A percentile compares a stretch with the other conserved stretches of the same genome.
phyloP scores from a whole-genome alignment of 2,329 filamentous ascomycete species.

The Elsinoe australis region DNA sequence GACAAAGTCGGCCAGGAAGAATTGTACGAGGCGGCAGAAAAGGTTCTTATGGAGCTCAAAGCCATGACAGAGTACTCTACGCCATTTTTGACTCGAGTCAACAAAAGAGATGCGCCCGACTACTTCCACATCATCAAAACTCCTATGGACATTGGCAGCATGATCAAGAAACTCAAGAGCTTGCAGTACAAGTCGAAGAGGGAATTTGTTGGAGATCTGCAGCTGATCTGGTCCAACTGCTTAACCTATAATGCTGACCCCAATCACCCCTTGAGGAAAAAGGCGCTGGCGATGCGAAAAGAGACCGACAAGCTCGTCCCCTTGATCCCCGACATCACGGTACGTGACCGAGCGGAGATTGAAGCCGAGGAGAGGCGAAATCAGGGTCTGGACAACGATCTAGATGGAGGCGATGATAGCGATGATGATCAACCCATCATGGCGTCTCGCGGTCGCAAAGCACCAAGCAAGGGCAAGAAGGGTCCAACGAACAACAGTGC shows the following conservation, averaged over 20 bases:
- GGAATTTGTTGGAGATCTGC: conserved; percentile 88
- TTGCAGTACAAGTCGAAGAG: conserved; percentile 59
- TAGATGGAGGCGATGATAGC: conserved; percentile 80
- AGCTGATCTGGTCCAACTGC: conserved; percentile 95
- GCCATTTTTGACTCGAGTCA: conserved; percentile 89
- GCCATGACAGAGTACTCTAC: conserved; percentile 95
- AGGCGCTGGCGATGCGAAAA: conserved; percentile 93
- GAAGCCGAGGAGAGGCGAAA: conserved; percentile 66
- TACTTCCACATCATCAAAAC: conserved; percentile 92
- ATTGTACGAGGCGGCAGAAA: conserved; percentile 91
- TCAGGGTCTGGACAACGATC: conserved; percentile 71
- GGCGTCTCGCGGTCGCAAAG: conserved; percentile 88
- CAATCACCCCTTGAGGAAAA: conserved; percentile 77
- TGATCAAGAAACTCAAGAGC: conserved; percentile 93
- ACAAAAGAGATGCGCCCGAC: conserved; percentile 93
- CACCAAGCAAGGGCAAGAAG: conserved; percentile 70
- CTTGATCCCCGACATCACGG: conserved; percentile 84
- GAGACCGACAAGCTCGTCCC: conserved; percentile 95
- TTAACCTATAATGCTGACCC: conserved; percentile 90
- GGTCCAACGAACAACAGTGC: conserved; percentile 41
- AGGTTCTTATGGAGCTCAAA: conserved; percentile 93
- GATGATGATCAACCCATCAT: conserved; percentile 93
- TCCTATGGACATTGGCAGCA: conserved; percentile 93
- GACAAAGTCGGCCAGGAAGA: conserved; percentile 97
- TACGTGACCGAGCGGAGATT: conserved; percentile 86